Conservation (phyloP, 1,284 basidiomycete species). For the Taiwanofungus camphoratus region DNA sequence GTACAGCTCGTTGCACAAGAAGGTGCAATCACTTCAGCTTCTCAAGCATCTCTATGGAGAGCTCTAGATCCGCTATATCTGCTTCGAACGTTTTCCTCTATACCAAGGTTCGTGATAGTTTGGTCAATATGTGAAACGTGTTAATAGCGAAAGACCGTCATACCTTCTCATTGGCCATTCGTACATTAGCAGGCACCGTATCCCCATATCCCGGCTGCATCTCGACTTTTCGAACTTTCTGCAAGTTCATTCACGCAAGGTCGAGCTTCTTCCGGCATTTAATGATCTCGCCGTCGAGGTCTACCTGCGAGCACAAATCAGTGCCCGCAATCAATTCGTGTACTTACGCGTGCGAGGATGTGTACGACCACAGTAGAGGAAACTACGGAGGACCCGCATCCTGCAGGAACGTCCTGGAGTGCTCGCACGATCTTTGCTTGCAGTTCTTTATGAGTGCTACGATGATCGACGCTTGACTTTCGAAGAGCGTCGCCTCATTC, state of each 20-base stretch:
- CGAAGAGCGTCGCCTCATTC: slow-evolving; percentile 54
- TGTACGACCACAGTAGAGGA: slow-evolving; percentile 68
- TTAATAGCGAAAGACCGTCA: slow-evolving; percentile 11
- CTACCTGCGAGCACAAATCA: slow-evolving; percentile 34
- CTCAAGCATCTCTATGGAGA: slow-evolving; percentile 33
- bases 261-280: slow-evolving; percentile 82
- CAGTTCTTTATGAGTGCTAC: slow-evolving; percentile 83
- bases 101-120: no score
- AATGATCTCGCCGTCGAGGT: slow-evolving; percentile 72
- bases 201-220: slow-evolving; percentile 66
- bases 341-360: slow-evolving; percentile 71
- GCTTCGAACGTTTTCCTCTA: slow-evolving; percentile 33
- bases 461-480: slow-evolving; percentile 67
- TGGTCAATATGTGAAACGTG: not conserved
- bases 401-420: slow-evolving; percentile 63
- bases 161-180: slow-evolving; percentile 69
- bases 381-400: slow-evolving; percentile 79
- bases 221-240: slow-evolving; percentile 67
- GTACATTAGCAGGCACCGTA: slow-evolving; percentile 73
- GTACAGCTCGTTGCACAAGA: no score
- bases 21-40: no score
- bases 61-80: slow-evolving; percentile 33
- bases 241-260: slow-evolving; percentile 54
- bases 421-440: slow-evolving; percentile 45
- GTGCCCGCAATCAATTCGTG: not conserved